Evolutionary conservation across 2,329 filamentous ascomycete genomes (phyloP).

Genomic region (Microascus cirrosus): DNA sequence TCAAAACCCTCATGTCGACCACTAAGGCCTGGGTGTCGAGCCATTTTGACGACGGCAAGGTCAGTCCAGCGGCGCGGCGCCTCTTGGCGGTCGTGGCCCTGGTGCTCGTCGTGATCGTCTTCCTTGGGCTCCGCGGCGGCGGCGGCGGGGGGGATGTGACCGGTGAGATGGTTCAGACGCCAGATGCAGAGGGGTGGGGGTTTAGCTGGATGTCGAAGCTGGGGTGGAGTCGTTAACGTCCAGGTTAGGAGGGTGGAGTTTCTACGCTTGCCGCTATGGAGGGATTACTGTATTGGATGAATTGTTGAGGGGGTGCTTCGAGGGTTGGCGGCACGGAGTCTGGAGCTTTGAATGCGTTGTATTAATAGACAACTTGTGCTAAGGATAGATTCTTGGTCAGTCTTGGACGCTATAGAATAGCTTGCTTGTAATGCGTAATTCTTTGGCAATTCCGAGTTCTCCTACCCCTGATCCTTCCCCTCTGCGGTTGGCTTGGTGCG

Average conservation of each 20-base stretch:
- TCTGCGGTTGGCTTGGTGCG: too few relatives aligned
- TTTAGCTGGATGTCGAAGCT: conserved; percentile 4
- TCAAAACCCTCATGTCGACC: conserved; percentile 9
- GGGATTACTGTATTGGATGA: neutral
- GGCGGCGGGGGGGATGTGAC: too few relatives aligned
- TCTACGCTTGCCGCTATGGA: neutral
- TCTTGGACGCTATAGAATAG: neutral
- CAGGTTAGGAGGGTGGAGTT: neutral
- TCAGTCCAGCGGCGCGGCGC: conserved; percentile 8
- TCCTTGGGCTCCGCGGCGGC: conserved; percentile 8
- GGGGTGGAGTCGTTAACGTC: conserved; percentile 5
- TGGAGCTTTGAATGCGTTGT: neutral
- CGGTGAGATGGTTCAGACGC: neutral
- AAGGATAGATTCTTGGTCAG: neutral
- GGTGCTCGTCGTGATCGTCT: conserved; percentile 10
- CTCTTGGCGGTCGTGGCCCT: conserved; percentile 8
- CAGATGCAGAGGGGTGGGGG: conserved; percentile 1
- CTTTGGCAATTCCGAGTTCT: neutral
- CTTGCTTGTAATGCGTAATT: neutral
- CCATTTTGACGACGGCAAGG: conserved; percentile 10
- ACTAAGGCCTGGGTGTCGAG: conserved; percentile 9
- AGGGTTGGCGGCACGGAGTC: neutral
- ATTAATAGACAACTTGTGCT: neutral
- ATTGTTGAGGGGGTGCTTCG: neutral
- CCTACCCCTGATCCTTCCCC: too few relatives aligned